Evolutionary conservation across 2,329 filamentous ascomycete species (phyloP).

Genomic region (Diplodia seriata): DNA sequence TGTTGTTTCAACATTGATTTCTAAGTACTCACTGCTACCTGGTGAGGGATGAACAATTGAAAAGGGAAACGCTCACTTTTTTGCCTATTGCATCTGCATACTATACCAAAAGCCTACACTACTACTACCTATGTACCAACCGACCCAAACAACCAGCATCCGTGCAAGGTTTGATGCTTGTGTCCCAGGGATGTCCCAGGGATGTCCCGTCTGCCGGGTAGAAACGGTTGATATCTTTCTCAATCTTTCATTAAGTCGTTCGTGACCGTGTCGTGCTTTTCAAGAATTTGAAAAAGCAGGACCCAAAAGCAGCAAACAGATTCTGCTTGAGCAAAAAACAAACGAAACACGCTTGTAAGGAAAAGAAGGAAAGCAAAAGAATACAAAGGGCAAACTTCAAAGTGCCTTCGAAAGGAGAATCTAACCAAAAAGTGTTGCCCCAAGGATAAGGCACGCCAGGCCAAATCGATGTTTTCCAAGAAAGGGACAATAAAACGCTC

Average conservation of each 20-base stretch:
- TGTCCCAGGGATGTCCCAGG: no score
- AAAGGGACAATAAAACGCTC: background rate
- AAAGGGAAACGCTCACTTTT: background rate
- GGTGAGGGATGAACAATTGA: background rate
- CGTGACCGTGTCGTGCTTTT: constrained; percentile 2
- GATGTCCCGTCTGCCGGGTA: background rate
- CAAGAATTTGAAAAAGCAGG: background rate
- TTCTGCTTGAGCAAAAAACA: background rate
- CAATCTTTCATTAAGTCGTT: constrained; percentile 16
- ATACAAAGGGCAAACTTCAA: constrained; percentile 14
- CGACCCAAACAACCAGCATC: background rate
- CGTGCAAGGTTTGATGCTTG: no score
- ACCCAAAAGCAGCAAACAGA: background rate
- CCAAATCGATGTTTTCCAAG: constrained; percentile 8
- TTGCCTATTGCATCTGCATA: background rate
- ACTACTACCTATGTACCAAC: background rate
- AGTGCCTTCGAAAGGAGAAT: background rate
- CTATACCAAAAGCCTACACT: background rate
- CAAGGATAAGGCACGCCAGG: background rate
- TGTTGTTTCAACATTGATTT: background rate
- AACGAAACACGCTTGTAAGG: background rate
- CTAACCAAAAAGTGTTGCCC: constrained; percentile 9
- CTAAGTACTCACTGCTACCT: background rate
- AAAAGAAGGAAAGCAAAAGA: constrained; percentile 8
- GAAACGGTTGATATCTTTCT: background rate